Evolutionary conservation across 129 eudicot species (phyloP).

Genomic region (Flaveria ramosissima): DNA sequence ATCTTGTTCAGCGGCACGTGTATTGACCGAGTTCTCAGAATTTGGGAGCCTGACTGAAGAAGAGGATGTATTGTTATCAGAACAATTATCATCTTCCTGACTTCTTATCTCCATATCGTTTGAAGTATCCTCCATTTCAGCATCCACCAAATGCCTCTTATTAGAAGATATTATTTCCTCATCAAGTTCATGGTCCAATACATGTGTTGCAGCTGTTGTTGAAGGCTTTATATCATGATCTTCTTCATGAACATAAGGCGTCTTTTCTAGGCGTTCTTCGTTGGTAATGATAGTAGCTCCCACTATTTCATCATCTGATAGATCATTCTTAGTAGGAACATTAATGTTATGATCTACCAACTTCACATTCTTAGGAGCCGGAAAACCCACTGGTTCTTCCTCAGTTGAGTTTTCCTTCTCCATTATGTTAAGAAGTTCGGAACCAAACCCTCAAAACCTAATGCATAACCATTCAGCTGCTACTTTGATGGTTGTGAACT

Average conservation of each 20-base stretch:
- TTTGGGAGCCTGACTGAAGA: slow-evolving; percentile 9
- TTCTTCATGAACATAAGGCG: slow-evolving; percentile 12
- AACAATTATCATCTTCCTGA: slow-evolving; percentile 25
- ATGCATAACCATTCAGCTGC: slow-evolving; percentile 26
- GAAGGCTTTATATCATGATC: not conserved
- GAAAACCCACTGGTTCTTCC: slow-evolving; percentile 26
- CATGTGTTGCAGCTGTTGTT: slow-evolving; percentile 11
- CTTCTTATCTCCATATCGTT: slow-evolving; percentile 20
- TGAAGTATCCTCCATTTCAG: slow-evolving; percentile 16
- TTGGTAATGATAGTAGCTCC: slow-evolving; percentile 1
- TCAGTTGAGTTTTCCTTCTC: slow-evolving; percentile 39
- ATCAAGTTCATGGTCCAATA: slow-evolving; percentile 8
- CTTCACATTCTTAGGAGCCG: slow-evolving; percentile 21
- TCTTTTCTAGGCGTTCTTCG: slow-evolving; percentile 9
- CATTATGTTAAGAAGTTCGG: slow-evolving; percentile 27
- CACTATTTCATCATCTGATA: slow-evolving; percentile 20
- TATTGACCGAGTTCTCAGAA: not conserved
- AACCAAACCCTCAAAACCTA: slow-evolving; percentile 28
- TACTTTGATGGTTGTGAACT: slow-evolving; percentile 14
- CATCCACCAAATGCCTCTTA: slow-evolving; percentile 16
- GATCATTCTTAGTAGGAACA: slow-evolving; percentile 9
- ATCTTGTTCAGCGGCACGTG: slow-evolving; percentile 21
- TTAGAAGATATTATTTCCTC: slow-evolving; percentile 25
- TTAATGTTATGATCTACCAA: slow-evolving; percentile 17
- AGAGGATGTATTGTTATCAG: slow-evolving; percentile 4